phyloP scores from a whole-genome alignment of 2,329 filamentous ascomycete species.

The Dactylellina cionopaga region DNA sequence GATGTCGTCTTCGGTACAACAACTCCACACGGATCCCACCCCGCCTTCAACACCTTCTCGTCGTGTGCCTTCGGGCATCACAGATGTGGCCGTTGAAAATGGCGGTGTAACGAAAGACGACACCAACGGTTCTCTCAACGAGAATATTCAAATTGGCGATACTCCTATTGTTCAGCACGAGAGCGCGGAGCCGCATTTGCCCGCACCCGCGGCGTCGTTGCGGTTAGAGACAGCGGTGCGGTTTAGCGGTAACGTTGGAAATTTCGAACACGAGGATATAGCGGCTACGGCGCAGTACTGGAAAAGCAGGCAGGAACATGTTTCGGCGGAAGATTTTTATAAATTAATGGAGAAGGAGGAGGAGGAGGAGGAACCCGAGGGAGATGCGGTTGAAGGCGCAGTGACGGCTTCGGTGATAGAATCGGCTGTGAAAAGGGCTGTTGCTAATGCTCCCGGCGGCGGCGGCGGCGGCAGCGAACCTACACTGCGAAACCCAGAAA shows the following conservation, averaged over 20 bases:
- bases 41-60: too few relatives aligned
- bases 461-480: constrained; percentile 1
- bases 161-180: too few relatives aligned
- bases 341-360: background rate
- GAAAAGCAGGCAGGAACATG: constrained; percentile 41
- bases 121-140: too few relatives aligned
- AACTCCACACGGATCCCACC: too few relatives aligned
- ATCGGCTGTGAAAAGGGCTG: background rate
- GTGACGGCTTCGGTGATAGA: background rate
- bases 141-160: too few relatives aligned
- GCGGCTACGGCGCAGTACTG: constrained; percentile 12
- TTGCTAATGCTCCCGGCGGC: background rate
- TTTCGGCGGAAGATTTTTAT: constrained; percentile 36
- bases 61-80: too few relatives aligned
- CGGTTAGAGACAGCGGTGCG: constrained; percentile 34
- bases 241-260: background rate
- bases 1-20: too few relatives aligned
- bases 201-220: constrained; percentile 5
- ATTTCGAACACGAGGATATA: constrained; percentile 23
- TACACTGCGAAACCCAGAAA: background rate
- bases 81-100: too few relatives aligned
- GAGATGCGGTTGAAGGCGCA: too few relatives aligned
- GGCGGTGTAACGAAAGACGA: too few relatives aligned
- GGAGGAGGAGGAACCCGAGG: background rate
- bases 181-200: constrained; percentile 21